phyloP scores from a whole-genome alignment of 208 protist species.

The Crithidia bombi region DNA sequence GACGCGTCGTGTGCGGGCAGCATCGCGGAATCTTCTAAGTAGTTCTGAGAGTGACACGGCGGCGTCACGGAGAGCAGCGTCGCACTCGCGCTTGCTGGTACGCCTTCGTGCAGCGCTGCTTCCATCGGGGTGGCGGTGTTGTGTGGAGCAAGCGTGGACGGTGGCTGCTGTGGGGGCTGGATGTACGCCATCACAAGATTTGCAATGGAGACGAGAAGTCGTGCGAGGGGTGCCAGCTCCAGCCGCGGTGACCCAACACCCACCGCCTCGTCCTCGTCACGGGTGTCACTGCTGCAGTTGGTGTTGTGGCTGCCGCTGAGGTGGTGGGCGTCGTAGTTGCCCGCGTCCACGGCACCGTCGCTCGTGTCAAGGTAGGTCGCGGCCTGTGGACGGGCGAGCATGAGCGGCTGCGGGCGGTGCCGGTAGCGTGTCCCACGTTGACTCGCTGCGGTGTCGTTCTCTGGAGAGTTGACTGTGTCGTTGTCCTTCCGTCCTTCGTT shows the following conservation, averaged over 20 bases:
- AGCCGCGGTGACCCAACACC: constrained; percentile 1
- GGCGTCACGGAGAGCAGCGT: background rate
- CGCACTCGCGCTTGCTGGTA: background rate
- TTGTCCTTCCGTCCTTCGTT: background rate
- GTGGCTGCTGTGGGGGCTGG: background rate
- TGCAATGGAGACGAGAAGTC: constrained; percentile 17
- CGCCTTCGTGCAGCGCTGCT: no score
- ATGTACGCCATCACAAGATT: constrained; percentile 24
- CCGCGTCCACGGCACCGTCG: background rate
- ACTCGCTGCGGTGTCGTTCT: background rate
- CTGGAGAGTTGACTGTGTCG: no score
- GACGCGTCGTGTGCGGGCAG: background rate
- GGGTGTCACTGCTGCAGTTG: no score
- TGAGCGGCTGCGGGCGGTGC: constrained; percentile 4
- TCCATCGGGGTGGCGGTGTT: no score
- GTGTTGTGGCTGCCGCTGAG: background rate
- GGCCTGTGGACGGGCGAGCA: background rate
- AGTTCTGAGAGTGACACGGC: background rate
- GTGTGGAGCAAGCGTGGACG: background rate
- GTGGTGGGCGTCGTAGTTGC: background rate
- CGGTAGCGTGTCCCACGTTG: background rate
- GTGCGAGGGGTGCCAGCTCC: constrained; percentile 26
- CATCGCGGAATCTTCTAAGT: background rate
- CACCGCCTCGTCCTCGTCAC: background rate
- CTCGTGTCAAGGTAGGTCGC: background rate